Evolutionary conservation across 257 asterid genomes (phyloP).

Genomic region (Solanum phureja): DNA sequence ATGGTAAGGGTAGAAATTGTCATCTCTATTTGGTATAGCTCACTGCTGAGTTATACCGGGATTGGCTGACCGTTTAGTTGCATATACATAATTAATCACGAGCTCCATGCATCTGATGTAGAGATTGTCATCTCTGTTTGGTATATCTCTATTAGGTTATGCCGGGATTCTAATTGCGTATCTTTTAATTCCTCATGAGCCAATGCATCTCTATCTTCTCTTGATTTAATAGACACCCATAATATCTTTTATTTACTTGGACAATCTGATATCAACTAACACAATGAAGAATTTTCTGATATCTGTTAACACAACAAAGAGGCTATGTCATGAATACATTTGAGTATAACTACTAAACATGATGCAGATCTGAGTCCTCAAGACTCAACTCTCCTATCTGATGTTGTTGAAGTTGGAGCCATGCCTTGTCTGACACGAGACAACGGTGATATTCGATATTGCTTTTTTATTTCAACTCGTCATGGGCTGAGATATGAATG

Average conservation of each 20-base stretch:
- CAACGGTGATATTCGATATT: slow-evolving; percentile 52
- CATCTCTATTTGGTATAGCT: background rate
- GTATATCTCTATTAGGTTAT: background rate
- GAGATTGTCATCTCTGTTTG: background rate
- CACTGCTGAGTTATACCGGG: background rate
- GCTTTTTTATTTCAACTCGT: slow-evolving; percentile 69
- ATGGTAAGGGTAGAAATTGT: background rate
- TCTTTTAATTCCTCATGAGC: background rate
- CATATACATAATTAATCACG: background rate
- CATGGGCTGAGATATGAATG: slow-evolving; percentile 92
- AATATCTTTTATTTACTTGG: background rate
- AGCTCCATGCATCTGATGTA: background rate
- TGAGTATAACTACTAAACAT: background rate
- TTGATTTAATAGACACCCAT: background rate
- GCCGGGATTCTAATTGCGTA: background rate
- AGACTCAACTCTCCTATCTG: slow-evolving; percentile 82
- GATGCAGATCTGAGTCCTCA: slow-evolving; percentile 84
- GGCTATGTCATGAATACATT: background rate
- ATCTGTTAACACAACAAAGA: background rate
- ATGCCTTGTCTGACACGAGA: slow-evolving; percentile 59
- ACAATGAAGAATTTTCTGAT: background rate
- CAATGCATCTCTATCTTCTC: background rate
- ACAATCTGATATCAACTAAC: background rate
- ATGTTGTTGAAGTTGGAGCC: slow-evolving; percentile 64
- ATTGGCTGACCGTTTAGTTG: background rate